Conservation (phyloP, 164 flowering plant species). For the Vitis labrusca region DNA sequence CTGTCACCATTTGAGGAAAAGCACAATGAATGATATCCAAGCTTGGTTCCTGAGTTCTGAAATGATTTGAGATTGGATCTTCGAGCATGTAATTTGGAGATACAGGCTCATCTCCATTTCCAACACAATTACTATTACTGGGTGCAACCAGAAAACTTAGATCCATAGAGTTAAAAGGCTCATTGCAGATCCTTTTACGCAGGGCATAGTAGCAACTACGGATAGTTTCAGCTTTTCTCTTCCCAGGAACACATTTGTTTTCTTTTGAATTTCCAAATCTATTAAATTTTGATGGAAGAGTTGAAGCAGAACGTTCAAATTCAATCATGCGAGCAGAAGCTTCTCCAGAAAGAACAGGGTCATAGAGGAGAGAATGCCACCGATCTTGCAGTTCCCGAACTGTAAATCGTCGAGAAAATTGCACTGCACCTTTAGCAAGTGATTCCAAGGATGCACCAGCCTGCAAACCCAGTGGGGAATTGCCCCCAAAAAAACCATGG, state of each 20-base stretch:
- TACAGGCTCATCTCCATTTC: constrained; percentile 34
- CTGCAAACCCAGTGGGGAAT: not conserved
- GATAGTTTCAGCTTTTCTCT: constrained; percentile 68
- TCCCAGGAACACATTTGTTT: constrained; percentile 27
- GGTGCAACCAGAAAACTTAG: constrained; percentile 45
- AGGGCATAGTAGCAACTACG: constrained; percentile 70
- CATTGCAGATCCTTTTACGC: constrained; percentile 68
- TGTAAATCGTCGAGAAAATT: constrained; percentile 70
- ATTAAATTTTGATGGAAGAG: constrained; percentile 29
- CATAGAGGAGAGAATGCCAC: constrained; percentile 86
- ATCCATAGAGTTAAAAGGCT: constrained; percentile 47
- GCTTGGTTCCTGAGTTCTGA: constrained; percentile 45
- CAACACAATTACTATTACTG: constrained; percentile 26
- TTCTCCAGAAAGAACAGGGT: constrained; percentile 61
- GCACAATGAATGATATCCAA: constrained; percentile 36
- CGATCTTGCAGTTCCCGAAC: constrained; percentile 72
- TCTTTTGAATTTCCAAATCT: constrained; percentile 40
- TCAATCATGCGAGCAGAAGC: constrained; percentile 61
- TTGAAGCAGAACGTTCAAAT: constrained; percentile 40
- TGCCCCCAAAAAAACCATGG: not conserved
- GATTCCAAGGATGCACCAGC: constrained; percentile 86
- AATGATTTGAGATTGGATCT: constrained; percentile 36
- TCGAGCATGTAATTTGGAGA: constrained; percentile 30
- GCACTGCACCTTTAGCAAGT: constrained; percentile 92
- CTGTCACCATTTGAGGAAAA: constrained; percentile 36